phyloP scores from a whole-genome alignment of 1,284 basidiomycete species.

The Fomitiporia mediterranea region DNA sequence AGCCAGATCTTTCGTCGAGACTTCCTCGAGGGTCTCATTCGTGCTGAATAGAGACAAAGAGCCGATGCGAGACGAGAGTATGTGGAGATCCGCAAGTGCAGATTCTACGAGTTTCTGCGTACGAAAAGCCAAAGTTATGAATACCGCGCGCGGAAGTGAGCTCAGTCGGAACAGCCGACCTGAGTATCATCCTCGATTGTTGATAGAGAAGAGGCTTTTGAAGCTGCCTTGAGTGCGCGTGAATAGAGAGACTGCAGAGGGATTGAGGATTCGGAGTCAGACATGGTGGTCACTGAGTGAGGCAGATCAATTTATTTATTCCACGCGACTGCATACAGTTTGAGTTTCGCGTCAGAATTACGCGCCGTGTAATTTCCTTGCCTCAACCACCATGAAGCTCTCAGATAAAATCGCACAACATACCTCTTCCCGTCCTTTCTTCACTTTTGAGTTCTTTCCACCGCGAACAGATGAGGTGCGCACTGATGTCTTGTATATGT shows the following conservation, averaged over 20 bases:
- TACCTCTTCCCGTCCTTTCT: slow-evolving; percentile 55
- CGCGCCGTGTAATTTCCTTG: neutral
- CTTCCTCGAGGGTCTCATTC: slow-evolving; percentile 83
- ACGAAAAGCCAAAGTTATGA: slow-evolving; percentile 2
- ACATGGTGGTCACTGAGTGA: slow-evolving; percentile 14
- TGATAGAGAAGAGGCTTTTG: slow-evolving; percentile 41
- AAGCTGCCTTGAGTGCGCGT: slow-evolving; percentile 38
- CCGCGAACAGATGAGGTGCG: slow-evolving; percentile 83
- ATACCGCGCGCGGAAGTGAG: slow-evolving; percentile 3
- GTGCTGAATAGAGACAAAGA: slow-evolving; percentile 76
- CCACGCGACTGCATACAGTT: slow-evolving; percentile 2
- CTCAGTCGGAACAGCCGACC: slow-evolving; percentile 28
- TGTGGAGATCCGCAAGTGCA: slow-evolving; percentile 48
- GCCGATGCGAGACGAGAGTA: slow-evolving; percentile 45
- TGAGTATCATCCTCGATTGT: slow-evolving; percentile 49
- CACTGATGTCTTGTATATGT: slow-evolving; percentile 18
- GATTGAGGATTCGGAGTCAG: slow-evolving; percentile 16
- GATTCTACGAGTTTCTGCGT: slow-evolving; percentile 54
- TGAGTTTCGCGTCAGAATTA: neutral
- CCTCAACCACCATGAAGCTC: slow-evolving; percentile 54
- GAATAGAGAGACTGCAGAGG: slow-evolving; percentile 40
- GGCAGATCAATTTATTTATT: neutral
- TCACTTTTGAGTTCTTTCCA: slow-evolving; percentile 94
- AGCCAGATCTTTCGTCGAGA: slow-evolving; percentile 74
- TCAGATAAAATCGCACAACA: slow-evolving; percentile 54